Evolutionary conservation across 2,329 filamentous ascomycete species (phyloP).

Genomic region (Aspergillus sp.): DNA sequence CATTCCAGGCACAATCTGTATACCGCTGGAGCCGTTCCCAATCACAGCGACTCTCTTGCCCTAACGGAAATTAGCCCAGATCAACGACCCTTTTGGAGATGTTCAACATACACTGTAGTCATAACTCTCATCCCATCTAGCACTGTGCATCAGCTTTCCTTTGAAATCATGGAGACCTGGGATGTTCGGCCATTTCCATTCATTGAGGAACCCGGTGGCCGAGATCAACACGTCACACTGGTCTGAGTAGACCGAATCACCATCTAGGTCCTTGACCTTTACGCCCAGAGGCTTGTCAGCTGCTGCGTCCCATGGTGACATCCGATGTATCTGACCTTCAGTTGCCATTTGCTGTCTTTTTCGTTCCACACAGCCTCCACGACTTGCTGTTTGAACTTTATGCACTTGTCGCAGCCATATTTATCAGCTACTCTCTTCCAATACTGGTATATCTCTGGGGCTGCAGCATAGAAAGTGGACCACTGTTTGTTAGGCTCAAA

Average conservation of each 20-base stretch:
- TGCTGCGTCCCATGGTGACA: too few relatives aligned
- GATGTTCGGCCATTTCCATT: slow-evolving; percentile 51
- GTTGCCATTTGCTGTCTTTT: slow-evolving; percentile 30
- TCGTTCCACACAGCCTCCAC: slow-evolving; percentile 49
- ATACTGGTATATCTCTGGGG: slow-evolving; percentile 53
- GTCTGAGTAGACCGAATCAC: slow-evolving; percentile 25
- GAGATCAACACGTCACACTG: slow-evolving; percentile 40
- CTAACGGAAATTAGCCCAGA: slow-evolving; percentile 16
- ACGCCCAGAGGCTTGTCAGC: not conserved
- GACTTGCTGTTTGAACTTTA: slow-evolving; percentile 51
- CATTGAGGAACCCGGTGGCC: slow-evolving; percentile 44
- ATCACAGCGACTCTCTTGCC: slow-evolving; percentile 40
- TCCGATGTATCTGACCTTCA: slow-evolving; percentile 24
- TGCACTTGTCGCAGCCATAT: slow-evolving; percentile 50
- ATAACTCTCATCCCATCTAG: slow-evolving; percentile 44
- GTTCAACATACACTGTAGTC: slow-evolving; percentile 32
- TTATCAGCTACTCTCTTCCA: slow-evolving; percentile 49
- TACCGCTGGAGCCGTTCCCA: slow-evolving; percentile 44
- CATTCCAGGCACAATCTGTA: slow-evolving; percentile 45
- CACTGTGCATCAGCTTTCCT: slow-evolving; percentile 49
- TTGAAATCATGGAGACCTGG: slow-evolving; percentile 51
- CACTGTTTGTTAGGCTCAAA: slow-evolving; percentile 53
- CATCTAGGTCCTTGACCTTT: slow-evolving; percentile 29
- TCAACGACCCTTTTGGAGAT: not conserved
- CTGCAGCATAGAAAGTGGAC: slow-evolving; percentile 52